These are phyloP conservation scores for Verticillium isaacii DNA, from an alignment of 2,329 filamentous ascomycete species.

Conservation along the genomic window DNA sequence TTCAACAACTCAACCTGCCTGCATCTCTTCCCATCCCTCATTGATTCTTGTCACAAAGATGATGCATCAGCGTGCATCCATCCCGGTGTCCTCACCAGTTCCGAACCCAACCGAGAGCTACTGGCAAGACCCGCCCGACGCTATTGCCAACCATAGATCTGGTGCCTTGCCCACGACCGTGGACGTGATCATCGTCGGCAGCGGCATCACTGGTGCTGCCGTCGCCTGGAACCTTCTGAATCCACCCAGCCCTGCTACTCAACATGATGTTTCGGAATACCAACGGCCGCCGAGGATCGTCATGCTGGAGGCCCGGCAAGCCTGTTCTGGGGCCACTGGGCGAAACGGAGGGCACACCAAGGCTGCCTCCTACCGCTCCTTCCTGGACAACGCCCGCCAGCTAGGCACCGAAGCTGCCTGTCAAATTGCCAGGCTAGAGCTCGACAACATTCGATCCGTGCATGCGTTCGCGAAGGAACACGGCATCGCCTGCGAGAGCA, in stretches of 20 bases:
- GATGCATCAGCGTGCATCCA: slow-evolving; percentile 7
- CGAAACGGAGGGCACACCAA: slow-evolving; percentile 51
- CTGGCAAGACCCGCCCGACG: slow-evolving; percentile 38
- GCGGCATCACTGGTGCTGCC: slow-evolving; percentile 46
- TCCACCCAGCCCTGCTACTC: neutral
- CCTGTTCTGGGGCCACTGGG: slow-evolving; percentile 48
- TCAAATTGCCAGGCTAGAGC: slow-evolving; percentile 46
- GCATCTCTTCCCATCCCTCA: no score
- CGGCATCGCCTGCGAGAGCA: slow-evolving; percentile 43
- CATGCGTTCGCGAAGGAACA: slow-evolving; percentile 47
- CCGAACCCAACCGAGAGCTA: slow-evolving; percentile 37
- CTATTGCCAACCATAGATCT: slow-evolving; percentile 18
- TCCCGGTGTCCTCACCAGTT: slow-evolving; percentile 24
- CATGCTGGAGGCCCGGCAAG: slow-evolving; percentile 43
- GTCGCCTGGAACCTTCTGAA: slow-evolving; percentile 24
- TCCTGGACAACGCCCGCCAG: slow-evolving; percentile 36
- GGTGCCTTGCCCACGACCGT: slow-evolving; percentile 27
- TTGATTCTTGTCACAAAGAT: no score
- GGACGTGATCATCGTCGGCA: slow-evolving; percentile 50
- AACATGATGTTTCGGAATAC: slow-evolving; percentile 10
- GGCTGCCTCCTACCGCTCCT: slow-evolving; percentile 41
- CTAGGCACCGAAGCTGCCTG: slow-evolving; percentile 45
- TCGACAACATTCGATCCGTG: slow-evolving; percentile 47
- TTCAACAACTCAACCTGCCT: no score
- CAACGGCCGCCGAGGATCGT: slow-evolving; percentile 23